Evolutionary conservation across 768 basidiomycete species (phyloP).

Genomic region (Calvatia gigantea): DNA sequence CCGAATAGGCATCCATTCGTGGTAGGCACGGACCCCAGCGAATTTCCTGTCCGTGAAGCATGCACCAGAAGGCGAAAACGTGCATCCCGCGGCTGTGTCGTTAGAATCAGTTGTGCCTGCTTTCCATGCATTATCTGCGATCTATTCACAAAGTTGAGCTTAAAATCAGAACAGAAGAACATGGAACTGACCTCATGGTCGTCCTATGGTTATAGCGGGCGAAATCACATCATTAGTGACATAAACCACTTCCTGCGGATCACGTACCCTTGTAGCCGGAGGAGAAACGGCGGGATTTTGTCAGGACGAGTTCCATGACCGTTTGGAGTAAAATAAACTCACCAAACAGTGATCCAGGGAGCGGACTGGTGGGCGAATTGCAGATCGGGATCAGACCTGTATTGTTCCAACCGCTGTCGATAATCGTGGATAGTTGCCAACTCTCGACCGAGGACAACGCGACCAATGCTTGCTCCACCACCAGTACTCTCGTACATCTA

Average conservation of each 20-base stretch:
- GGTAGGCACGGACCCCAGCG: slow-evolving; percentile 55
- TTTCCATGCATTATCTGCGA: slow-evolving; percentile 57
- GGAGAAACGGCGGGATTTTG: neutral
- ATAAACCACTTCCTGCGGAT: neutral
- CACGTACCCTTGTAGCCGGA: neutral
- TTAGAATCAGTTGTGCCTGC: slow-evolving; percentile 53
- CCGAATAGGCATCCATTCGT: slow-evolving; percentile 63
- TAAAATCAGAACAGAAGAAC: neutral
- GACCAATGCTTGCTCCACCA: slow-evolving; percentile 22
- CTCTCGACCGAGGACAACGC: slow-evolving; percentile 44
- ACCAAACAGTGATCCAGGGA: slow-evolving; percentile 60
- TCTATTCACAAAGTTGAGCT: slow-evolving; percentile 23
- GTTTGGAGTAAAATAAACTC: slow-evolving; percentile 14
- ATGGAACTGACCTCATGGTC: slow-evolving; percentile 42
- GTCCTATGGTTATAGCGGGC: slow-evolving; percentile 33
- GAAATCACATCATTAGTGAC: neutral
- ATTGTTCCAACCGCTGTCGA: slow-evolving; percentile 46
- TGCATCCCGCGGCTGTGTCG: slow-evolving; percentile 45
- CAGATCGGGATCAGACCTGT: slow-evolving; percentile 49
- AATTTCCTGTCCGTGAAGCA: slow-evolving; percentile 60
- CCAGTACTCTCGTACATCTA: slow-evolving; percentile 50
- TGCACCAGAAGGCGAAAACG: slow-evolving; percentile 48
- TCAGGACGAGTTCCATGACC: neutral
- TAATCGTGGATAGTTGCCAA: slow-evolving; percentile 56
- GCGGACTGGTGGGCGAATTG: slow-evolving; percentile 42